These are phyloP conservation scores for Cenchrus americanus DNA, from an alignment of 176 grass and related monocot genomes.

Conservation along the genomic window DNA sequence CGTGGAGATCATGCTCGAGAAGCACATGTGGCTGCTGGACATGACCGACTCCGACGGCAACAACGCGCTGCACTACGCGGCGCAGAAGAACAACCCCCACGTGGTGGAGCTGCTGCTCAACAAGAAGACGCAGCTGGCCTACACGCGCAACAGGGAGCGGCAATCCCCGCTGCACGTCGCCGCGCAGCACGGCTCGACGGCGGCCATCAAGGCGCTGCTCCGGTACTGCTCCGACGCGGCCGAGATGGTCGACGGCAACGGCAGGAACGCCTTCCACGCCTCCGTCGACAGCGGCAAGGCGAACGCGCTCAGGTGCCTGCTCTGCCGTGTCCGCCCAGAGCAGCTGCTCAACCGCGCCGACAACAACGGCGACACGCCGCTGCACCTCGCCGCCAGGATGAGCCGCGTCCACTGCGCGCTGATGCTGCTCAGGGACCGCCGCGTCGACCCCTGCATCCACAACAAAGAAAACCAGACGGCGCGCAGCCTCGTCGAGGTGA, in stretches of 20 bases:
- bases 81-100: slow-evolving; percentile 45
- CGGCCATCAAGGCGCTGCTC: slow-evolving; percentile 48
- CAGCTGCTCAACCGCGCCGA: slow-evolving; percentile 56
- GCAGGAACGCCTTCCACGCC: slow-evolving; percentile 50
- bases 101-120: slow-evolving; percentile 50
- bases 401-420: slow-evolving; percentile 35
- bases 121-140: slow-evolving; percentile 27
- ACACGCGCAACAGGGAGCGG: background rate
- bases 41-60: slow-evolving; percentile 31
- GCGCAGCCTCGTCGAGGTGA: slow-evolving; percentile 12
- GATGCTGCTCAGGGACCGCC: background rate
- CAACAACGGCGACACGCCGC: slow-evolving; percentile 40
- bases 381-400: slow-evolving; percentile 52
- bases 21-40: background rate
- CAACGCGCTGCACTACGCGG: slow-evolving; percentile 68
- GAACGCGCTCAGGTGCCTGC: slow-evolving; percentile 46
- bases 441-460: slow-evolving; percentile 26
- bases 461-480: slow-evolving; percentile 1
- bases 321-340: slow-evolving; percentile 14
- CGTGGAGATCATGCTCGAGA: slow-evolving; percentile 51
- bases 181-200: slow-evolving; percentile 36
- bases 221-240: slow-evolving; percentile 42
- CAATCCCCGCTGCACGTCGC: slow-evolving; percentile 52
- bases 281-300: slow-evolving; percentile 37
- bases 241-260: slow-evolving; percentile 38